Evolutionary conservation across 768 basidiomycete species (phyloP).

Genomic region (Kwoniella mangroviensis): DNA sequence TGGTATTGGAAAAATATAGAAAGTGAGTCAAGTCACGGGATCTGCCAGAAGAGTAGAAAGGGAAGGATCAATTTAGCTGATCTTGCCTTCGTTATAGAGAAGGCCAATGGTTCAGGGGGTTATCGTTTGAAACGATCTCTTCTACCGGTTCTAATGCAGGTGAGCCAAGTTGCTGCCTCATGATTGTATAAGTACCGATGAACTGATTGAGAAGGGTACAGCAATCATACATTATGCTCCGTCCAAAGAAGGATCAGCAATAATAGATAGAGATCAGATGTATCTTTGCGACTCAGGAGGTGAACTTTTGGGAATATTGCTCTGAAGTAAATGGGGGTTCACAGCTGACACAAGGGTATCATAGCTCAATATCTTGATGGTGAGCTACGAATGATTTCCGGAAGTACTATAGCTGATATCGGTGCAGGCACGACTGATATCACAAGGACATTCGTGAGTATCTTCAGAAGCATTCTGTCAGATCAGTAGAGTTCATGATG

Average conservation of each 20-base stretch:
- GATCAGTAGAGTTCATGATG: background rate
- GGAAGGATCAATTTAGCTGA: slow-evolving; percentile 2
- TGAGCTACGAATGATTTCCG: slow-evolving; percentile 7
- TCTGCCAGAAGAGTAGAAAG: background rate
- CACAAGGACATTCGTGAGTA: slow-evolving; percentile 78
- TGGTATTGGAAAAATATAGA: slow-evolving; percentile 76
- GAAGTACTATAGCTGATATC: slow-evolving; percentile 10
- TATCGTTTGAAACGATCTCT: slow-evolving; percentile 92
- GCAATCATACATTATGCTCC: slow-evolving; percentile 95
- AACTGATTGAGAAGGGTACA: slow-evolving; percentile 45
- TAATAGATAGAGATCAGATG: slow-evolving; percentile 67
- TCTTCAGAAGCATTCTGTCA: background rate
- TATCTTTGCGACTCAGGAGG: slow-evolving; percentile 89
- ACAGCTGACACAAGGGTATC: slow-evolving; percentile 8
- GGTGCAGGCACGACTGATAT: slow-evolving; percentile 80
- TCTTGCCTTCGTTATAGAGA: slow-evolving; percentile 62
- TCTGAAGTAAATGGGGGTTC: background rate
- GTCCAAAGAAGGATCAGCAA: slow-evolving; percentile 71
- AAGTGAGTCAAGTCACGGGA: slow-evolving; percentile 66
- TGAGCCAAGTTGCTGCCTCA: slow-evolving; percentile 55
- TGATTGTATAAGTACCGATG: background rate
- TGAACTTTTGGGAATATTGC: slow-evolving; percentile 41
- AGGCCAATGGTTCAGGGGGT: slow-evolving; percentile 76
- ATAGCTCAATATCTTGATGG: slow-evolving; percentile 81
- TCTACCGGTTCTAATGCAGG: slow-evolving; percentile 90